Percentiles rank a stretch among this genome's conserved stretches.
Conservation (phyloP, 2,329 filamentous ascomycete species). For the Periconia digitata region DNA sequence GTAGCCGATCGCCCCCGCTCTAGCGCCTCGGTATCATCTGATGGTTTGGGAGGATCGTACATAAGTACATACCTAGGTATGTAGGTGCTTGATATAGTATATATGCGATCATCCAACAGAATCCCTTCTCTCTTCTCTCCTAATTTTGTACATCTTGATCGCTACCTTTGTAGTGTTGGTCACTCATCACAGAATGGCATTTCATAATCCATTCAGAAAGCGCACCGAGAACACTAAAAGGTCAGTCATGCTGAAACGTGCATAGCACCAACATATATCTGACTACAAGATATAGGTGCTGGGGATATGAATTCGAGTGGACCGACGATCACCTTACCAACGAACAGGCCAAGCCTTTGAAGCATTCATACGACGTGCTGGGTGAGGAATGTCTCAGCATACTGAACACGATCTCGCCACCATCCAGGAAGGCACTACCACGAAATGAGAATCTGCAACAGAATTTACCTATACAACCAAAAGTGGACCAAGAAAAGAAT, state of each 20-base stretch:
- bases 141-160: neutral
- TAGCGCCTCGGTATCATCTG: conserved; percentile 36
- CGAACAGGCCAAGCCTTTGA: conserved; percentile 62
- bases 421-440: conserved; percentile 40
- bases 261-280: conserved; percentile 9
- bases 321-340: conserved; percentile 64
- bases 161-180: too few relatives aligned
- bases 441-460: conserved; percentile 41
- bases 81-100: too few relatives aligned
- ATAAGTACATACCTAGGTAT: too few relatives aligned
- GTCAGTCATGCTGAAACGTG: conserved; percentile 31
- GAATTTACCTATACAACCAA: too few relatives aligned
- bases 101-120: neutral
- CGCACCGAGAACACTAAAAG: conserved; percentile 46
- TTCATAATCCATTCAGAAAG: conserved; percentile 46
- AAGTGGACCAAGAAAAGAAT: conserved; percentile 10
- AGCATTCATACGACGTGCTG: conserved; percentile 68
- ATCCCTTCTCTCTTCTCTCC: neutral
- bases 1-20: conserved; percentile 6
- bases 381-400: conserved; percentile 66
- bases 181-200: conserved; percentile 40
- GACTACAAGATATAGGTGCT: conserved; percentile 46
- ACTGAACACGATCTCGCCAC: conserved; percentile 63
- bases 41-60: conserved; percentile 10
- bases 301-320: conserved; percentile 71